A percentile compares a stretch with the other conserved stretches of the same genome.
These are phyloP conservation scores for Cystobasidium pallidum DNA, from an alignment of 1,284 basidiomycete genomes.

Conservation along the genomic window DNA sequence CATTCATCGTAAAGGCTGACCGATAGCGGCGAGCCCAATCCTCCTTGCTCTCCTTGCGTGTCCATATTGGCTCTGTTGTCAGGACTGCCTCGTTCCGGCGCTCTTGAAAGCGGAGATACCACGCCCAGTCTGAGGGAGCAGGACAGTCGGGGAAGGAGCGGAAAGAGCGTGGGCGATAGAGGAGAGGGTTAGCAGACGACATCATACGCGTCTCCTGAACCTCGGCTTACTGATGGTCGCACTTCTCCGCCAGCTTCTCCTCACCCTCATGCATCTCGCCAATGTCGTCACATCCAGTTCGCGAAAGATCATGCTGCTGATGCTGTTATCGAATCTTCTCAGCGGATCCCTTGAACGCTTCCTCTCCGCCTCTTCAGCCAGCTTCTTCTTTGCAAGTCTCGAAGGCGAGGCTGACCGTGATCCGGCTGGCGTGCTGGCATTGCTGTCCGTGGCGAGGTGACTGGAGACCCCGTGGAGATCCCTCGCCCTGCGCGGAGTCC, in stretches of 20 bases:
- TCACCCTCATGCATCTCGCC: constrained; percentile 33
- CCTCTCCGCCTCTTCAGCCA: constrained; percentile 31
- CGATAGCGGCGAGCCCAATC: constrained; percentile 44
- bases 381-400: constrained; percentile 25
- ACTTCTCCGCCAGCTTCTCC: constrained; percentile 41
- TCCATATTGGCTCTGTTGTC: constrained; percentile 41
- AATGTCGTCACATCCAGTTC: constrained; percentile 41
- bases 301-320: constrained; percentile 39
- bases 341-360: constrained; percentile 40
- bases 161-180: no score
- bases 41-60: constrained; percentile 45
- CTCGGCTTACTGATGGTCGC: constrained; percentile 40
- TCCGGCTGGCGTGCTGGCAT: constrained; percentile 27
- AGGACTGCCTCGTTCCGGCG: constrained; percentile 19
- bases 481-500: constrained; percentile 10
- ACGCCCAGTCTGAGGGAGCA: constrained; percentile 40
- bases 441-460: not conserved
- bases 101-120: constrained; percentile 43
- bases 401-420: constrained; percentile 36
- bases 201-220: no score
- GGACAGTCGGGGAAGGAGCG: no score
- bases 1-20: constrained; percentile 36
- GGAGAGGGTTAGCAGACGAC: not conserved
- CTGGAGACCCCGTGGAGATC: not conserved
- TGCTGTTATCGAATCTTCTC: constrained; percentile 42